These are phyloP conservation scores for Coprinellus micaceus DNA, from an alignment of 768 basidiomycete genomes.

Conservation along the genomic window DNA sequence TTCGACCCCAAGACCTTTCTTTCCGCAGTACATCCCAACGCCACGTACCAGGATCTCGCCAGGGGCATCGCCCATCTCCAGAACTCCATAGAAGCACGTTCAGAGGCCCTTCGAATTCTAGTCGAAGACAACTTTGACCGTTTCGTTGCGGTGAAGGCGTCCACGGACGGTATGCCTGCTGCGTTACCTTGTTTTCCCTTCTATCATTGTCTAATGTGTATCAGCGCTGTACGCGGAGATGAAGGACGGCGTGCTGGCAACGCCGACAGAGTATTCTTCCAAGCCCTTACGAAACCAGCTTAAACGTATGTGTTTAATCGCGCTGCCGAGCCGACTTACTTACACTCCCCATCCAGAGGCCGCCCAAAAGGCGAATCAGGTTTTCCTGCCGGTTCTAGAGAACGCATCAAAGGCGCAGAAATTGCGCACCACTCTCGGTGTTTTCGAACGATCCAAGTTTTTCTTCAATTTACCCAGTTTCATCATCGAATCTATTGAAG, in stretches of 20 bases:
- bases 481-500: constrained; percentile 84
- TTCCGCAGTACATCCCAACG: constrained; percentile 88
- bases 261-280: constrained; percentile 77
- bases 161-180: constrained; percentile 73
- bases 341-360: constrained; percentile 51
- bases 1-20: constrained; percentile 96
- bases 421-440: constrained; percentile 85
- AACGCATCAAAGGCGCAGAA: constrained; percentile 94
- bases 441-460: constrained; percentile 96
- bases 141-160: constrained; percentile 95
- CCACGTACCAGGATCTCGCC: constrained; percentile 88
- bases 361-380: constrained; percentile 90
- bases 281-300: constrained; percentile 78
- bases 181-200: constrained; percentile 2
- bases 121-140: constrained; percentile 98
- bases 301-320: constrained; percentile 56
- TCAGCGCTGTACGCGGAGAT: constrained; percentile 88
- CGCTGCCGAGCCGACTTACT: constrained; percentile 1
- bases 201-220: constrained; percentile 7
- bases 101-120: constrained; percentile 89
- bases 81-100: constrained; percentile 81
- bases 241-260: constrained; percentile 80
- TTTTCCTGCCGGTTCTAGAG: constrained; percentile 93
- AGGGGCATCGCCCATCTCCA: constrained; percentile 71
- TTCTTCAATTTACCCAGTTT: constrained; percentile 97